phyloP scores from a whole-genome alignment of 768 basidiomycete genomes.

The Naganishia friedmannii region DNA sequence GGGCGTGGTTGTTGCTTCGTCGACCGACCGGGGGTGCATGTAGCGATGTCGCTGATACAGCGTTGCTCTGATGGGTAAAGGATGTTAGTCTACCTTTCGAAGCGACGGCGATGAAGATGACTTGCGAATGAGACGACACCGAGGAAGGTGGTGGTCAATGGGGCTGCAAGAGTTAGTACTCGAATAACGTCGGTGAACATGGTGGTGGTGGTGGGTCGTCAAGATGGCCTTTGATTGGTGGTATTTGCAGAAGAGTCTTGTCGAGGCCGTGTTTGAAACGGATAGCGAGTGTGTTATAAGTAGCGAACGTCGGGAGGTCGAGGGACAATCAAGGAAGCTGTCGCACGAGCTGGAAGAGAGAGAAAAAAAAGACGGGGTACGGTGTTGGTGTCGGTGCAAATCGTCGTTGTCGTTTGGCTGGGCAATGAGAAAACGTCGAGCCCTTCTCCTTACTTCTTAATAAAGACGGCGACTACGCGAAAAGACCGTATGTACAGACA shows the following conservation, averaged over 20 bases:
- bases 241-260: neutral
- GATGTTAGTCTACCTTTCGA: slow-evolving; percentile 5
- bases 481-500: slow-evolving; percentile 2
- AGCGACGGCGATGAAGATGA: neutral
- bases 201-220: neutral
- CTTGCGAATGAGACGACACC: neutral
- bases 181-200: slow-evolving; percentile 20
- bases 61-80: neutral
- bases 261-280: neutral
- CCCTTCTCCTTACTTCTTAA: neutral
- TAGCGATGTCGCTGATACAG: neutral
- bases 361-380: slow-evolving; percentile 5
- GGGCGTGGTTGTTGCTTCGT: slow-evolving; percentile 17
- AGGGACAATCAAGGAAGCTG: neutral
- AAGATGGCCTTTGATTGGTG: neutral
- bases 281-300: slow-evolving; percentile 13
- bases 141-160: slow-evolving; percentile 10
- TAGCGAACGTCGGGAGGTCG: slow-evolving; percentile 15
- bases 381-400: neutral
- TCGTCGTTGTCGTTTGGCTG: neutral
- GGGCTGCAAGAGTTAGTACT: slow-evolving; percentile 22
- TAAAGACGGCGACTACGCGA: neutral
- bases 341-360: neutral
- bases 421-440: neutral
- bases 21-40: neutral